Evolutionary conservation across 129 eudicot species (phyloP), one percentile per base, ranked within the genome.

Genomic region (Dittrichia graveolens): DNA sequence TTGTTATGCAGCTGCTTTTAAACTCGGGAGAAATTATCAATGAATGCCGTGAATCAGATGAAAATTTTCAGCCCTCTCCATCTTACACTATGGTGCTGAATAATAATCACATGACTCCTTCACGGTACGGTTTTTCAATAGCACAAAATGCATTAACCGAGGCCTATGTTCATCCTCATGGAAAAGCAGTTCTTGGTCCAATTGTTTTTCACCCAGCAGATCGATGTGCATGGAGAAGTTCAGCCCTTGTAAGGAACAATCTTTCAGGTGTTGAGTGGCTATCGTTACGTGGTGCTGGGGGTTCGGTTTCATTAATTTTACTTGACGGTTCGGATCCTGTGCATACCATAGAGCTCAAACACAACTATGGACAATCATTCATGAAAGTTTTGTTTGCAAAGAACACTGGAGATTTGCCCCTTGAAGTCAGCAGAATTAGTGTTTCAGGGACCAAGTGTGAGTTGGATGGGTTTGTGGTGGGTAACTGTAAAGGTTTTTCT

Each of bases 191-290:
- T 67, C 67, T 93, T 24, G 98, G 98, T 9, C 98, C 98, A 8
- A 70, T 94, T 42, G 60, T 85, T 2, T 94, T 94, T 73, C 96
- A 88, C 54, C 98, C 96, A 7, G 86, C 92, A 5, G 76, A 70
- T 48, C 72, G 93, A 19, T 94, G 98, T 75, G 75, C 66, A 12
- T 94, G 98, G 98, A 86, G 45, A 77, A 89, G 96, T 63, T 94
- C 98, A 12, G 96, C 77, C 47, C 82, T 94, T 7, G 65, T 90
- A 12, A 84, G 96, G 72, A 94, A 90, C 86, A 90, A 90, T 82
- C 87, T 88, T 45, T 90, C 98, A 18, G 98, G 98, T 61, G 93
- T 94, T 4, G 98, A 89, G 83, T 89, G 88, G 96, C 47, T 93
- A 71, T 45, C 90, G 7, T 74, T 93, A 68, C 88, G 74, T 67